These are phyloP conservation scores for Scheffersomyces stipitis DNA, from an alignment of 805 yeast species.

Conservation along the genomic window DNA sequence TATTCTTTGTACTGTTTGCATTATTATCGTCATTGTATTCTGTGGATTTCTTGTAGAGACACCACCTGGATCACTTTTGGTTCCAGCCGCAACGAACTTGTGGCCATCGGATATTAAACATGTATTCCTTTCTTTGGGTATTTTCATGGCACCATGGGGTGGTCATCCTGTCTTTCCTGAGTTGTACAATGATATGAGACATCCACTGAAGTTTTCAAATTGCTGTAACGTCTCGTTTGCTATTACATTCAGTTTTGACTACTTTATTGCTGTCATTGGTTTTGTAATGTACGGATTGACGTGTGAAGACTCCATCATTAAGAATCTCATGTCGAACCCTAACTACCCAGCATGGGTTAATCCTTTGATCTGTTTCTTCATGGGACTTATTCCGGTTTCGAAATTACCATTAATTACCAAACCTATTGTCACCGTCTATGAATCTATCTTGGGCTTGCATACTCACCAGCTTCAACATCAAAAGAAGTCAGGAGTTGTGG, in stretches of 20 bases:
- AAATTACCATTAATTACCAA: conserved; percentile 81
- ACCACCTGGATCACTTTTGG: conserved; percentile 73
- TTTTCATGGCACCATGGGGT: conserved; percentile 79
- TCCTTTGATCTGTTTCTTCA: conserved; percentile 57
- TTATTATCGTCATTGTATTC: conserved; percentile 55
- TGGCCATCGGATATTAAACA: conserved; percentile 58
- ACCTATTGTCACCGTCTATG: conserved; percentile 75
- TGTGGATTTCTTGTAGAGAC: conserved; percentile 62
- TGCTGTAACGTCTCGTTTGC: conserved; percentile 60
- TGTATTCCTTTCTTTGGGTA: conserved; percentile 61
- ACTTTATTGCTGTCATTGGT: conserved; percentile 64
- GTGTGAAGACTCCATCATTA: conserved; percentile 54
- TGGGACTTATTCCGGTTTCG: conserved; percentile 82
- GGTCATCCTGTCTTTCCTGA: conserved; percentile 83
- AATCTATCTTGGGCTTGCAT: conserved; percentile 19
- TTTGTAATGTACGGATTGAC: conserved; percentile 56
- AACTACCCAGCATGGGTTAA: conserved; percentile 51
- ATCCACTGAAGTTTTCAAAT: conserved; percentile 53
- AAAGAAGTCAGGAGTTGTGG: background rate
- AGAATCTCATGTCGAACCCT: conserved; percentile 43
- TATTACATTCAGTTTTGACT: conserved; percentile 60
- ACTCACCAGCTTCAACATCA: conserved; percentile 8
- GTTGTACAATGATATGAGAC: conserved; percentile 68
- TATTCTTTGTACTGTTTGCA: conserved; percentile 64
- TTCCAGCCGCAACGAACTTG: conserved; percentile 62